Conservation (phyloP, 768 basidiomycete species). For the Lanmaoa rubissima region DNA sequence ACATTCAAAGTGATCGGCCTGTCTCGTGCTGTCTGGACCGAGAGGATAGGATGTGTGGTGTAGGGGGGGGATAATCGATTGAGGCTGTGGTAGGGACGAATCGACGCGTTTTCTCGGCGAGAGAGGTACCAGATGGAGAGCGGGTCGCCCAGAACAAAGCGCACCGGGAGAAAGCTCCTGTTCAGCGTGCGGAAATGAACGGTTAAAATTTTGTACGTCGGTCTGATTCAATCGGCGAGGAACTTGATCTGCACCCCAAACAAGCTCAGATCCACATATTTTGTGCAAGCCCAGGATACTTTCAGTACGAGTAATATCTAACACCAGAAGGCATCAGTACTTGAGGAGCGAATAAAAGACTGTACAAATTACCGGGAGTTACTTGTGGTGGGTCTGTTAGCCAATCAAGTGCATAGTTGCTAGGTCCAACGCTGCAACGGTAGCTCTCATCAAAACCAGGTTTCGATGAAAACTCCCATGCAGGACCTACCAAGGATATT, state of each 20-base stretch:
- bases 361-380: neutral
- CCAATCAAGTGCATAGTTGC: neutral
- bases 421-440: neutral
- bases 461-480: neutral
- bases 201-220: neutral
- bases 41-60: neutral
- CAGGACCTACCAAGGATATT: neutral
- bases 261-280: neutral
- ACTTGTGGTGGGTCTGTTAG: neutral
- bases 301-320: neutral
- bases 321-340: neutral
- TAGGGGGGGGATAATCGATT: neutral
- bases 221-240: neutral
- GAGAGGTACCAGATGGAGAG: neutral
- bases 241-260: neutral
- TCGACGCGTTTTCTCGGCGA: neutral
- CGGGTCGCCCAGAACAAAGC: neutral
- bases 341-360: neutral
- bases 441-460: neutral
- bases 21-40: neutral
- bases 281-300: neutral
- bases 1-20: neutral
- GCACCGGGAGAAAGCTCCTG: neutral
- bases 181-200: too few species aligned
- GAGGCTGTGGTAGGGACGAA: neutral